Conservation (phyloP, 108 stramenopile species). For the Skeletonema costatum region DNA sequence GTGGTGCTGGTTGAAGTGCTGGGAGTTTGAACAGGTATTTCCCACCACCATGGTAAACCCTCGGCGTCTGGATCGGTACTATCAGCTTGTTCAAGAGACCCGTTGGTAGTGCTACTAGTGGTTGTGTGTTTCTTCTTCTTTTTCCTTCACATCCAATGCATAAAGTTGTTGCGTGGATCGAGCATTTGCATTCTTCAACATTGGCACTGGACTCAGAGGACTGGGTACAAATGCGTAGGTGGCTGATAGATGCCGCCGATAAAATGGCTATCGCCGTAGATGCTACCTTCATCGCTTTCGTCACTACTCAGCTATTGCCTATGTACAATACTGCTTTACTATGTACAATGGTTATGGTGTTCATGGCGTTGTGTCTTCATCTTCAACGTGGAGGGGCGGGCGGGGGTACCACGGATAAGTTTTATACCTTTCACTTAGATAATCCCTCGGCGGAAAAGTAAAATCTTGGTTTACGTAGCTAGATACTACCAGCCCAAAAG, state of each 20-base stretch:
- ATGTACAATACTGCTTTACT: too few species aligned
- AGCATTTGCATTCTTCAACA: background rate
- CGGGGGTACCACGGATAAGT: too few species aligned
- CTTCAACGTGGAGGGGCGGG: too few species aligned
- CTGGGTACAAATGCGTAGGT: conserved; percentile 1
- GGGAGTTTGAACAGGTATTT: conserved; percentile 82
- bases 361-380: too few species aligned
- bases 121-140: conserved; percentile 13
- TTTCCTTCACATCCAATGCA: conserved; percentile 6
- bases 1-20: conserved; percentile 60
- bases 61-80: conserved; percentile 41
- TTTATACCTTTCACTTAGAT: too few species aligned
- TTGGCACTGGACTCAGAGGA: background rate
- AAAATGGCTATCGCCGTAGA: conserved; percentile 8
- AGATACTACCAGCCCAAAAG: too few species aligned
- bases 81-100: background rate
- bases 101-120: background rate
- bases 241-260: conserved; percentile 1
- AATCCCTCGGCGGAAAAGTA: too few species aligned
- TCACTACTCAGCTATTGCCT: too few species aligned
- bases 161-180: background rate
- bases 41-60: conserved; percentile 92
- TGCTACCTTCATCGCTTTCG: conserved; percentile 9
- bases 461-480: too few species aligned
- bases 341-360: too few species aligned